These are phyloP conservation scores for Lactarius hatsudake DNA, from an alignment of 768 basidiomycete species.

Conservation along the genomic window DNA sequence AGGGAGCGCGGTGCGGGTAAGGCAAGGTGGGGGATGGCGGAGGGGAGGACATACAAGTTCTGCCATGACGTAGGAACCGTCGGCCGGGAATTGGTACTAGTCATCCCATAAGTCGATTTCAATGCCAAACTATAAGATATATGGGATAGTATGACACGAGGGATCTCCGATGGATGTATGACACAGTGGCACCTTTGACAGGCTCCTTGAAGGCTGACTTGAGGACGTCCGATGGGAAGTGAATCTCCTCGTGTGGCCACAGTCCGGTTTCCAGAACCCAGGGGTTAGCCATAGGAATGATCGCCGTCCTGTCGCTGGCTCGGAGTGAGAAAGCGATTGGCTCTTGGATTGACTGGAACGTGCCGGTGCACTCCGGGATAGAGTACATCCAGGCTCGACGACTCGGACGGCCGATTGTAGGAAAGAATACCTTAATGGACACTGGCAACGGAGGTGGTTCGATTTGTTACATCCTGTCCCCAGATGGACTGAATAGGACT, in stretches of 20 bases:
- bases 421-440: too few species aligned
- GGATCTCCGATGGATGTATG: conserved; percentile 21
- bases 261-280: conserved; percentile 17
- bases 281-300: conserved; percentile 11
- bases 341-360: not conserved
- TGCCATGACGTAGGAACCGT: not conserved
- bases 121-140: conserved; percentile 12
- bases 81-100: conserved; percentile 10
- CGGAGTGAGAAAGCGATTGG: not conserved
- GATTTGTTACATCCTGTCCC: too few species aligned
- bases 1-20: not conserved
- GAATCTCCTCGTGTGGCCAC: conserved; percentile 19
- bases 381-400: too few species aligned
- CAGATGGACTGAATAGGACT: too few species aligned
- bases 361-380: too few species aligned
- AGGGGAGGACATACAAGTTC: conserved; percentile 2
- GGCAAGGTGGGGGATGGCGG: not conserved
- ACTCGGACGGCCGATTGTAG: too few species aligned
- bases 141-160: conserved; percentile 21
- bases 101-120: conserved; percentile 5
- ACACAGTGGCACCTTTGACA: conserved; percentile 7
- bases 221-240: not conserved
- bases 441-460: too few species aligned
- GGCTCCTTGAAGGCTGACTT: conserved; percentile 18
- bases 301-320: conserved; percentile 19